phyloP scores from a whole-genome alignment of 345 rosid genomes.

The Eucalyptus cladocalyx region DNA sequence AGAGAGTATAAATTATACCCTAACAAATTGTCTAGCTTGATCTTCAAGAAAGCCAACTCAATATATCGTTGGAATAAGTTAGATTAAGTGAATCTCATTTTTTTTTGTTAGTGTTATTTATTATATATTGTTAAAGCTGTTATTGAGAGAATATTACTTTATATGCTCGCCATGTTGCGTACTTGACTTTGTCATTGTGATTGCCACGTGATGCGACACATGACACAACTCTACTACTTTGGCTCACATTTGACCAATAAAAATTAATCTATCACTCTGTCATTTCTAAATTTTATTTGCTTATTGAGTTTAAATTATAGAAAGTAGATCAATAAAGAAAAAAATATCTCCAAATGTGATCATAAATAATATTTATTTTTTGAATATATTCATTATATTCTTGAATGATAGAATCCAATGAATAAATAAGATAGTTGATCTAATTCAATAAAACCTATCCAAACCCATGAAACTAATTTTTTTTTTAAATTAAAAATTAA shows the following conservation, averaged over 20 bases:
- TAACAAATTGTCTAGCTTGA: neutral
- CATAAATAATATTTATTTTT: neutral
- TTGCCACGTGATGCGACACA: neutral
- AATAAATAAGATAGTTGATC: neutral
- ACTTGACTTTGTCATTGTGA: neutral
- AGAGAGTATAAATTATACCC: no score
- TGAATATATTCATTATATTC: neutral
- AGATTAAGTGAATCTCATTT: neutral
- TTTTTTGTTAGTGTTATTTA: neutral
- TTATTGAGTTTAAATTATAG: neutral
- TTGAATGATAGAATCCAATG: neutral
- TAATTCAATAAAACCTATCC: neutral
- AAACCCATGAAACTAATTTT: neutral
- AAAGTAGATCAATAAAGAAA: neutral
- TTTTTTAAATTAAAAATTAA: neutral
- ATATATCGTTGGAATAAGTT: neutral
- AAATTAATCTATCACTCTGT: neutral
- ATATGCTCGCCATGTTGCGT: neutral
- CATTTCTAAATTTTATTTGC: neutral
- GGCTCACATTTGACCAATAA: neutral
- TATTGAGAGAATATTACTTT: neutral
- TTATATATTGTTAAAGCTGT: neutral
- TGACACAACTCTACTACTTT: neutral
- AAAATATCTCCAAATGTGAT: neutral
- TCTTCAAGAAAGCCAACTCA: neutral